phyloP scores from a whole-genome alignment of 495 filamentous ascomycete genomes.

The Symbiotaphrina buchneri region DNA sequence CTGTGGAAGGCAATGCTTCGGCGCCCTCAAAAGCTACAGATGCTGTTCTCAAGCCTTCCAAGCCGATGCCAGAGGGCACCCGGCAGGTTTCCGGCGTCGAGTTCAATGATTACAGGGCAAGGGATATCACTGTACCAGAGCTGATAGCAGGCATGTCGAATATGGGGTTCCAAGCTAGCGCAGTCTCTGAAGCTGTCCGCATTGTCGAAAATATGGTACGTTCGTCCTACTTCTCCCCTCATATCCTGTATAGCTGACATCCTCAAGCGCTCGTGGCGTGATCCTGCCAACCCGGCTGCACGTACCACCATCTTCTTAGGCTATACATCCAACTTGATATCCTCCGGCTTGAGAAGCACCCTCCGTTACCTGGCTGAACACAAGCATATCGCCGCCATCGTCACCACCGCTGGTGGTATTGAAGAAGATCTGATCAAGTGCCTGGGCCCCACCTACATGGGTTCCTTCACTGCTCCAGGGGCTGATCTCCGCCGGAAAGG shows the following conservation, averaged over 20 bases:
- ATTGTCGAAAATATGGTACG: slow-evolving; percentile 92
- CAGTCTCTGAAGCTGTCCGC: slow-evolving; percentile 57
- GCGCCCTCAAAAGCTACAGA: slow-evolving; percentile 47
- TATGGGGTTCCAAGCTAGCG: slow-evolving; percentile 85
- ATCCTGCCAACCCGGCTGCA: slow-evolving; percentile 46
- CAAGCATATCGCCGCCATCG: slow-evolving; percentile 72
- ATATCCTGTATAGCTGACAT: too few species aligned
- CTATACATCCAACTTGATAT: slow-evolving; percentile 92
- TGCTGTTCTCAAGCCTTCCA: slow-evolving; percentile 77
- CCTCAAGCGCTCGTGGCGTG: slow-evolving; percentile 43
- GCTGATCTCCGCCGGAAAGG: slow-evolving; percentile 58
- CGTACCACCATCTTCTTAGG: slow-evolving; percentile 87
- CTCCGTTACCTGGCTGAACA: slow-evolving; percentile 84
- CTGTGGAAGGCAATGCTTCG: too few species aligned
- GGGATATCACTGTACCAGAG: slow-evolving; percentile 60
- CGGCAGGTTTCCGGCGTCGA: slow-evolving; percentile 68
- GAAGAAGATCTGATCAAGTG: slow-evolving; percentile 99
- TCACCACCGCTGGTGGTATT: slow-evolving; percentile 89
- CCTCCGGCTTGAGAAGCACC: slow-evolving; percentile 77
- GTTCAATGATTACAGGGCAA: slow-evolving; percentile 47
- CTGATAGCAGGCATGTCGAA: slow-evolving; percentile 58
- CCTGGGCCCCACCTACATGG: slow-evolving; percentile 79
- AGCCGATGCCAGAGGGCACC: slow-evolving; percentile 44
- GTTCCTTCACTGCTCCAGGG: slow-evolving; percentile 54
- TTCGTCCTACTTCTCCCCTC: slow-evolving; percentile 4